These are phyloP conservation scores for Penicillium simplicissimum DNA, from an alignment of 495 filamentous ascomycete genomes.

Conservation along the genomic window DNA sequence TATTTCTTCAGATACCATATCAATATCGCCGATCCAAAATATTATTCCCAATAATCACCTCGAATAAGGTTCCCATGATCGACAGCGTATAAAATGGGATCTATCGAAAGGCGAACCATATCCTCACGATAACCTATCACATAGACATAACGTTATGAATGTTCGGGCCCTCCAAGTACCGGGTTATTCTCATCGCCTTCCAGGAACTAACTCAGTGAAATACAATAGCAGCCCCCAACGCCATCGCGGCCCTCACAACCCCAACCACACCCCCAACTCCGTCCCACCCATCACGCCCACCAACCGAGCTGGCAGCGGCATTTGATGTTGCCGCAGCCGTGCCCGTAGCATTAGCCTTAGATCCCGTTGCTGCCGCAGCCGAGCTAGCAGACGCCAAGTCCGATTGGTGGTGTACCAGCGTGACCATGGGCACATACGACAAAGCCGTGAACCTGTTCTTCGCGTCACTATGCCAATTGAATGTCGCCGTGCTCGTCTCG, in stretches of 20 bases:
- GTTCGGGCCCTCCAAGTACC: no score
- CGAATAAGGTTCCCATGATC: no score
- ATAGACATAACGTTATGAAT: no score
- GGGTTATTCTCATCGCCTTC: no score
- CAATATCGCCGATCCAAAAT: no score
- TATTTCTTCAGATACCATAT: no score
- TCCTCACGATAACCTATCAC: no score
- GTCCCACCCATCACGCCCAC: background rate
- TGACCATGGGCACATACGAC: slow-evolving; percentile 12
- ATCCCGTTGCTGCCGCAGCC: background rate
- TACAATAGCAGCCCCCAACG: slow-evolving; percentile 15
- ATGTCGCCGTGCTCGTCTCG: background rate
- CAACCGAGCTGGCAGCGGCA: slow-evolving; percentile 10
- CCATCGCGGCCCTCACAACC: slow-evolving; percentile 10
- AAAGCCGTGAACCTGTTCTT: background rate
- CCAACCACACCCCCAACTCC: slow-evolving; percentile 7
- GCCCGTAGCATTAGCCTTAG: background rate
- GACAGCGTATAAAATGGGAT: no score
- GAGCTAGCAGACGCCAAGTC: slow-evolving; percentile 4
- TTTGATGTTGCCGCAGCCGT: slow-evolving; percentile 16
- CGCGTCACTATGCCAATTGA: background rate
- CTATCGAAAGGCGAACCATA: no score
- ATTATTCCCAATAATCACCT: no score
- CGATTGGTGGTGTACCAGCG: slow-evolving; percentile 10
- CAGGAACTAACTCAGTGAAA: background rate